Conservation (phyloP, 129 eudicot species). For the Centrapalus pauciflorus region DNA sequence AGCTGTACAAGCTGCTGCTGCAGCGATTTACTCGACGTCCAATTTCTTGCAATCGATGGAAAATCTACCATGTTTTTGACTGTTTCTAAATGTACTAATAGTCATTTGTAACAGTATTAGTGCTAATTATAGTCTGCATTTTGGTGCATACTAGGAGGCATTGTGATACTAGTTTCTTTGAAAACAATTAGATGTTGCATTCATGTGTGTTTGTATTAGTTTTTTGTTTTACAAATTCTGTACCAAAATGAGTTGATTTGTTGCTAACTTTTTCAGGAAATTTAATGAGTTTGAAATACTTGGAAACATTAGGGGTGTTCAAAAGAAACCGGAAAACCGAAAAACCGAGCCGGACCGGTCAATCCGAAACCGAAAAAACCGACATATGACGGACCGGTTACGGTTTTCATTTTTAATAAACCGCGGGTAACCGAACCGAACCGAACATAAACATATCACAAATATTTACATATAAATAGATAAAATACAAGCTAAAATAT, state of each 20-base stretch:
- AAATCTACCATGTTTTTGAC: conserved; percentile 58
- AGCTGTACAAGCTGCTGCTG: conserved; percentile 82
- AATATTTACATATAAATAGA: too few relatives aligned
- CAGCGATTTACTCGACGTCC: conserved; percentile 85
- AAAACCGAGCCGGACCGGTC: too few relatives aligned
- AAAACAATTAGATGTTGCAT: conserved; percentile 16
- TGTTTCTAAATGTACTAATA: neutral
- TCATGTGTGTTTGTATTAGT: conserved; percentile 23
- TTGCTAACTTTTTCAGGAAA: conserved; percentile 18
- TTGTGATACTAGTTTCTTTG: conserved; percentile 10
- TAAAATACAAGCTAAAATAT: too few relatives aligned
- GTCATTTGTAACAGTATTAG: conserved; percentile 17
- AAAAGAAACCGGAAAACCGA: too few relatives aligned
- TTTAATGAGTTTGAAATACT: conserved; percentile 19
- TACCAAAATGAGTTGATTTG: conserved; percentile 9
- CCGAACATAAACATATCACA: too few relatives aligned
- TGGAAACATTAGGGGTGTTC: neutral
- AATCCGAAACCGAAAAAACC: too few relatives aligned
- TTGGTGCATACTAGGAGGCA: conserved; percentile 20
- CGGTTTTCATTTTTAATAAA: too few relatives aligned
- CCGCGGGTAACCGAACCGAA: too few relatives aligned
- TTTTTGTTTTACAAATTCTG: neutral
- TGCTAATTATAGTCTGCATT: conserved; percentile 24
- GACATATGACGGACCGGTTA: too few relatives aligned
- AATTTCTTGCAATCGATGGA: conserved; percentile 60